Conservation (phyloP, 2,329 filamentous ascomycete species). For the Aspergillaceae sp. region DNA sequence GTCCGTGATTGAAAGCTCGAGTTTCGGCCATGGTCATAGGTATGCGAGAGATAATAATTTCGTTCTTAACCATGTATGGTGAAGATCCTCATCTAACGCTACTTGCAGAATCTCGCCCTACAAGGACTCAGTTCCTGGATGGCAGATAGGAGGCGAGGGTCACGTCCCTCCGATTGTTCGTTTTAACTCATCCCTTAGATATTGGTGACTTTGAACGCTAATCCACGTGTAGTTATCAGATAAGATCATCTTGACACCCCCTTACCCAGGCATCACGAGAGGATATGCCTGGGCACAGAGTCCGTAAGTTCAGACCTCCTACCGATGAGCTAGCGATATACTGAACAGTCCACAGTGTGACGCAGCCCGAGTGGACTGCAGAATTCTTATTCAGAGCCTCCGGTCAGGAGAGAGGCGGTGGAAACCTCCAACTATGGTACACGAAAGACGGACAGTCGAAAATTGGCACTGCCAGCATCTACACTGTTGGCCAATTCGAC, state of each 20-base stretch:
- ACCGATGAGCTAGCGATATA: neutral
- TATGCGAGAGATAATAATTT: conserved; percentile 29
- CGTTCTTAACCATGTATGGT: neutral
- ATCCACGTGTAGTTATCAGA: conserved; percentile 57
- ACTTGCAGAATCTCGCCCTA: conserved; percentile 52
- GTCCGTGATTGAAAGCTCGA: conserved; percentile 62
- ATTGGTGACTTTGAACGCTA: conserved; percentile 4
- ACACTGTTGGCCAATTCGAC: conserved; percentile 77
- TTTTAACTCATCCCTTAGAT: neutral
- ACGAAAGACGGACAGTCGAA: conserved; percentile 57
- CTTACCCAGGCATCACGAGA: conserved; percentile 74
- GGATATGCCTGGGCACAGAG: conserved; percentile 72
- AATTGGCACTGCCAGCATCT: conserved; percentile 67
- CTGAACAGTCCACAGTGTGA: conserved; percentile 24
- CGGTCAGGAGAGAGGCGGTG: conserved; percentile 74
- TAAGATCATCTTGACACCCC: conserved; percentile 83
- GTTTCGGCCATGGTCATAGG: conserved; percentile 65
- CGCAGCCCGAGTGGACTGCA: conserved; percentile 63
- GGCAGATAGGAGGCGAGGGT: conserved; percentile 46
- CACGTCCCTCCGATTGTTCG: conserved; percentile 46
- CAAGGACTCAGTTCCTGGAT: conserved; percentile 46
- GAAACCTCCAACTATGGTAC: conserved; percentile 93
- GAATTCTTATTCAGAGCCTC: conserved; percentile 82
- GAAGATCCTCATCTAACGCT: neutral
- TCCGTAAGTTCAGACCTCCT: conserved; percentile 28